phyloP scores from a whole-genome alignment of 108 stramenopile genomes.

The Skeletonema costatum region DNA sequence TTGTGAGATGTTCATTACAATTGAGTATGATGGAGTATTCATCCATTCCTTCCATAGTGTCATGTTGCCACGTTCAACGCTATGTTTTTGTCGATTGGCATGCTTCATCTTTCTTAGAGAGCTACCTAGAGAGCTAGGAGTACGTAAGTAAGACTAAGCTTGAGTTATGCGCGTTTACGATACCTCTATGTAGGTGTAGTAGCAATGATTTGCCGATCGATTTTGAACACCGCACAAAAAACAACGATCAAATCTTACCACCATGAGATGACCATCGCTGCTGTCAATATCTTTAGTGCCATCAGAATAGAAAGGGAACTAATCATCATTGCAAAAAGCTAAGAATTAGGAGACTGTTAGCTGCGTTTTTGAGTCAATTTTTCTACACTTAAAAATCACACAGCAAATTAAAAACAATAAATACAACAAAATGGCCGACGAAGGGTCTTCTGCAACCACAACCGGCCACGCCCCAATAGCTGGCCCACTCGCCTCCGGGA shows the following conservation, averaged over 20 bases:
- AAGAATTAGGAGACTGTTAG: neutral
- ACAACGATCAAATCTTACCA: no score
- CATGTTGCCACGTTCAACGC: no score
- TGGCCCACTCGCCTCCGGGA: conserved; percentile 50
- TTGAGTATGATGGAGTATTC: no score
- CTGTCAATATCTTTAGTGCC: neutral
- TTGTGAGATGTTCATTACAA: neutral
- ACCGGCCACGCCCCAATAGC: conserved; percentile 42
- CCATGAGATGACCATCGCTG: neutral
- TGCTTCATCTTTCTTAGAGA: no score
- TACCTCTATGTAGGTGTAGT: no score
- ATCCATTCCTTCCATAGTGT: no score
- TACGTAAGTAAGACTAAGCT: no score
- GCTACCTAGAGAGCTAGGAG: no score
- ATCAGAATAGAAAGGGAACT: neutral
- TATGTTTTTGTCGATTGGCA: no score
- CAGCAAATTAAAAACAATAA: neutral
- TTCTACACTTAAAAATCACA: neutral
- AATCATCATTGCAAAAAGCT: neutral
- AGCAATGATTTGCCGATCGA: no score
- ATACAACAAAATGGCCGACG: neutral
- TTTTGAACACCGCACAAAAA: no score
- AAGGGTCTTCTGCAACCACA: neutral
- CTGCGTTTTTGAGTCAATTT: neutral
- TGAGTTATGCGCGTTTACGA: no score